Conservation (phyloP, 2,329 filamentous ascomycete species). For the Davidsoniella neocaledoniae region DNA sequence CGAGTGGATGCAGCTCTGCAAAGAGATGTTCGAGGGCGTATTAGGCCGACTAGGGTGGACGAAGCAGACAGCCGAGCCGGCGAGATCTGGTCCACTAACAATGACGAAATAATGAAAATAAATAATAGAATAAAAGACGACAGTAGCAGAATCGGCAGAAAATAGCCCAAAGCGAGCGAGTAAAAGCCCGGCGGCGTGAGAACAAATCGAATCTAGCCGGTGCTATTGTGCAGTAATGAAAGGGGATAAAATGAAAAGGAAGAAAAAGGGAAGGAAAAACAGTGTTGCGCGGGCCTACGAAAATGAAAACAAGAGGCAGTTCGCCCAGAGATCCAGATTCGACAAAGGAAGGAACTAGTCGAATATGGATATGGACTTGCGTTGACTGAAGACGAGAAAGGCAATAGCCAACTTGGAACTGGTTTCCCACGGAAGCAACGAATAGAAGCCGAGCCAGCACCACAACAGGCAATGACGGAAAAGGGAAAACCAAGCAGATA, state of each 20-base stretch:
- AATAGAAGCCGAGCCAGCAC: background rate
- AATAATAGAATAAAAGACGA: background rate
- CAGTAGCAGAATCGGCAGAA: background rate
- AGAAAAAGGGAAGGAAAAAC: background rate
- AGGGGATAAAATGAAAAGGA: background rate
- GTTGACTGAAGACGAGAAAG: slow-evolving; percentile 4
- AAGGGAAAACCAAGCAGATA: too few relatives aligned
- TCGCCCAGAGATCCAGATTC: background rate
- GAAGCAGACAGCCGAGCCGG: too few relatives aligned
- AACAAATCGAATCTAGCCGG: background rate
- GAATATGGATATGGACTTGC: background rate
- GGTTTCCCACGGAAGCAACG: background rate
- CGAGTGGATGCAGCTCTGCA: too few relatives aligned
- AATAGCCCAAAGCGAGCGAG: background rate
- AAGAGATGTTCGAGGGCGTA: too few relatives aligned
- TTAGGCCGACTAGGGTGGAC: too few relatives aligned
- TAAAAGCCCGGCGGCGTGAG: background rate
- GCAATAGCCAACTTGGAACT: background rate
- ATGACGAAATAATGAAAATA: background rate
- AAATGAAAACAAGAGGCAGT: background rate
- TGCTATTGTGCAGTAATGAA: background rate
- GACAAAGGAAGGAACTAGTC: slow-evolving; percentile 1
- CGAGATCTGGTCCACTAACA: too few relatives aligned
- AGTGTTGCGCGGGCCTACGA: too few relatives aligned
- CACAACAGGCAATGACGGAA: too few relatives aligned